phyloP scores from a whole-genome alignment of 225 moss, liverwort and hornwort genomes.

The Ulota crispa region DNA sequence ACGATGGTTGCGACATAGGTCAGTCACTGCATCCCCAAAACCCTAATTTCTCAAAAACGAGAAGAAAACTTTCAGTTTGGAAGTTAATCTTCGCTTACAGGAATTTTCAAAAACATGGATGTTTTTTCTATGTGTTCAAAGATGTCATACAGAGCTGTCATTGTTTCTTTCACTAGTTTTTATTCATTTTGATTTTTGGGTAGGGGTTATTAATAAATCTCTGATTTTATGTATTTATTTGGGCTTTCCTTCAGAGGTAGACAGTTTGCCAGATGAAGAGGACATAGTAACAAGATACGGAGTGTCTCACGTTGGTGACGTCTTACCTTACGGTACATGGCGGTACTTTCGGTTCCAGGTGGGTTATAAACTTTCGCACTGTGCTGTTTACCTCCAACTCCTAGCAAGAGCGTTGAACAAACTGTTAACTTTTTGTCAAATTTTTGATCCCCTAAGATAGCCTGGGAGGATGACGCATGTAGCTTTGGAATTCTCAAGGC shows the following conservation, averaged over 20 bases:
- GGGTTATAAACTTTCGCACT: background rate
- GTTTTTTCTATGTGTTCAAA: background rate
- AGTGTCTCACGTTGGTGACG: slow-evolving; percentile 20
- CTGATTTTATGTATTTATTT: background rate
- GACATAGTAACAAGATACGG: slow-evolving; percentile 30
- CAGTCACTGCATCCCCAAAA: background rate
- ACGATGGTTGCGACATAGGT: slow-evolving; percentile 40
- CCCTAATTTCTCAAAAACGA: background rate
- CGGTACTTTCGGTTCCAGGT: slow-evolving; percentile 49
- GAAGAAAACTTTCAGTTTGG: background rate
- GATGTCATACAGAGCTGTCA: too few relatives aligned
- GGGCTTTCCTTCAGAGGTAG: slow-evolving; percentile 28
- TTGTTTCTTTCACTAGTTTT: too few relatives aligned
- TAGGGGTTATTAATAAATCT: background rate
- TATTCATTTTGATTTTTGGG: background rate
- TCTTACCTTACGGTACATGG: slow-evolving; percentile 32
- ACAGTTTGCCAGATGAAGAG: slow-evolving; percentile 33
- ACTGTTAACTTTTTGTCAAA: background rate
- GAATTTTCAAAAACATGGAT: background rate
- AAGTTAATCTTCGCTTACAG: background rate
- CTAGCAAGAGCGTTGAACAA: background rate
- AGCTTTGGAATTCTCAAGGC: too few relatives aligned
- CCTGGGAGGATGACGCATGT: too few relatives aligned
- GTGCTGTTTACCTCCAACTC: background rate
- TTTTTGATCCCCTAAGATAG: background rate